Evolutionary conservation across 176 grass and related monocot species (phyloP), one percentile per base, ranked within the genome.

Genomic region (Ensete ventricosum): DNA sequence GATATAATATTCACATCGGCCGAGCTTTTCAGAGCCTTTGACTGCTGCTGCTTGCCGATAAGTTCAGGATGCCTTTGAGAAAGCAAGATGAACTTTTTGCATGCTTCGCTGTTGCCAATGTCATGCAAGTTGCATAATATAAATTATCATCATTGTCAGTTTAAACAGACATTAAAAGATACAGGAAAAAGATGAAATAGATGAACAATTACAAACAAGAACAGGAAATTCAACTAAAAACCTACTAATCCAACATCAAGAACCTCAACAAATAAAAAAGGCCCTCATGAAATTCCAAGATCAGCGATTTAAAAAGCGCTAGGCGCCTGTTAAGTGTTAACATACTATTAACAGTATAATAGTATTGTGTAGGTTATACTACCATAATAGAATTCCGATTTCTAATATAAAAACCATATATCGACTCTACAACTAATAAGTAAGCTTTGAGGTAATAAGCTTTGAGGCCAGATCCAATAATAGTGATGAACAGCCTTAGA

Each of bases 51-150:
- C 54, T 87, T 80, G 77, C 75, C 50, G 34, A 64, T 76, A 79
- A 95, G 82, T 25, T 95, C 96, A 69, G 88, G 86, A 59, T 79
- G 87, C 17, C 84, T 87, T 73, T 95, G 86, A 75, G 88, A 99
- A 81, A 99, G 76, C 76, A 82, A 87, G 69, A 89, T 84, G 85
- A 95, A 99, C 77, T 91, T 89, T 62, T 74, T 86, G 84, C 91
- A 99, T 70, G 91, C 96, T 85, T 99, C 96, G 19, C 96, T 99
- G 96, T 74, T 74, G 72, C 13, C 3, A 74, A 55, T 54, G 14
- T n/a, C 19, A 54, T 8, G 19, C 17, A 53, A 21, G 20, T 53
- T 12, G 6, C 20, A 17, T 17, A 17, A 17, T 53, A n/a, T 50
- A 50, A 50, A 23, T 2, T 3, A 50, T 65, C 10, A 27, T 22